Evolutionary conservation across 2,329 filamentous ascomycete genomes (phyloP), one percentile per base, ranked within the genome.

Genomic region (Tolypocladium inflatum): DNA sequence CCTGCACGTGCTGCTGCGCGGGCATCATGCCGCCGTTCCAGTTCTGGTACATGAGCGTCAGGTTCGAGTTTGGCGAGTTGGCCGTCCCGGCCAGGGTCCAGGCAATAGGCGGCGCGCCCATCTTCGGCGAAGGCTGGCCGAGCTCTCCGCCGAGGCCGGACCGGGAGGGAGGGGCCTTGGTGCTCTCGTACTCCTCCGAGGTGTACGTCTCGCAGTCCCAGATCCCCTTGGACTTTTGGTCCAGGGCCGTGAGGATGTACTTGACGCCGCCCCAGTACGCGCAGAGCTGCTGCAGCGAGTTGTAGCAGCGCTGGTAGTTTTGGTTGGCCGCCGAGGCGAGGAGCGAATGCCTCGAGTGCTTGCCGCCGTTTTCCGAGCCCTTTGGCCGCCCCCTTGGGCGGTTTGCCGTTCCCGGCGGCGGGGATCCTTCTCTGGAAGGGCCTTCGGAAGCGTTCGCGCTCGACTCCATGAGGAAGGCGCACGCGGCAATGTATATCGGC

Each of bases 11-110:
- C 21, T 57, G 55, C 39, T 55, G 55, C 55, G 62, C 8, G 35
- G 53, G n/a, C 57, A 57, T 35, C 39, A 55, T 55, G 48, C 48
- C 56, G 21, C 55, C 57, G 33, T 60, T 62, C 26, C 56, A 38
- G 64, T 82, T 85, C 60, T 89, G 86, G 68, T 91, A 95, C 67
- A 95, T 83, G 58, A 93, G 81, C 1, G 90, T 92, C 5, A 96
- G 76, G 67, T 90, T 94, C 0, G 90, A 91, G 62, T 86, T 91
- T 1, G 90, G 88, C 4, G 90, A 94, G 66, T 95, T 91, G 57
- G 90, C 91, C 1, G 88, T 93, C 17, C 91, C 91, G 0, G 91
- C 91, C n/a, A 96, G 74, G 9, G 90, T 91, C 88, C 89, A 95
- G 1, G 90, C 91, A 59, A 95, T 90, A 0, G 76, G 78, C 10